Evolutionary conservation across 2,329 filamentous ascomycete species (phyloP).

Genomic region (Microascus cirrosus): DNA sequence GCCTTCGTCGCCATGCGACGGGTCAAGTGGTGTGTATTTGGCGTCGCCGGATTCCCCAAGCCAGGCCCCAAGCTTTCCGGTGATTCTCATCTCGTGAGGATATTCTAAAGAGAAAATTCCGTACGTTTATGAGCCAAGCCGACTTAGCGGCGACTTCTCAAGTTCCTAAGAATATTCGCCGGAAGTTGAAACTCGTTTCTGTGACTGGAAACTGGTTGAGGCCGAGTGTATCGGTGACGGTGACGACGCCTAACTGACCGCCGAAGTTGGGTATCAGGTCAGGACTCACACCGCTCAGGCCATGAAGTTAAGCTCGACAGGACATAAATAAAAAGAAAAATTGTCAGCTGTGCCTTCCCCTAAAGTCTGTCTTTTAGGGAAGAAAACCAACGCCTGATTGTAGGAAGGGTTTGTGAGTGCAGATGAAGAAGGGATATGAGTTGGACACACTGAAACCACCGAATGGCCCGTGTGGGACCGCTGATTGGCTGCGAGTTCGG

Average conservation of each 20-base stretch:
- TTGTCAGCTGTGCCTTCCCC: not conserved
- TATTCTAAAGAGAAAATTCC: not conserved
- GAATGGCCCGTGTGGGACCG: too few relatives aligned
- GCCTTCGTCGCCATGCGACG: not conserved
- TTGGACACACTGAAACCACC: too few relatives aligned
- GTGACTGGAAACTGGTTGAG: too few relatives aligned
- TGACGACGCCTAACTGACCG: not conserved
- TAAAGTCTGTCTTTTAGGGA: not conserved
- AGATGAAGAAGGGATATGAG: too few relatives aligned
- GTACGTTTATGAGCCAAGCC: not conserved
- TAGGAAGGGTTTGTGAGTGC: too few relatives aligned
- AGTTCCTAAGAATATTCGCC: not conserved
- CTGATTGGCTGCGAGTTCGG: too few relatives aligned
- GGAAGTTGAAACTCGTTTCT: too few relatives aligned
- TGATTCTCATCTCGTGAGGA: not conserved
- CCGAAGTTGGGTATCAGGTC: not conserved
- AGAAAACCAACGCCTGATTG: too few relatives aligned
- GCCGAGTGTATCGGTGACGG: too few relatives aligned
- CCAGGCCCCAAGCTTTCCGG: not conserved
- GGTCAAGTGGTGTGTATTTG: not conserved
- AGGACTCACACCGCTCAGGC: not conserved
- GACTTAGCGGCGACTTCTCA: not conserved
- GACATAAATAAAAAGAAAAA: not conserved
- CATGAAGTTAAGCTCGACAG: not conserved
- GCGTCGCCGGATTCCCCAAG: not conserved